Base-by-base conservation (phyloP, 352 stramenopile genomes). In the Pythium scleroteichum region DNA sequence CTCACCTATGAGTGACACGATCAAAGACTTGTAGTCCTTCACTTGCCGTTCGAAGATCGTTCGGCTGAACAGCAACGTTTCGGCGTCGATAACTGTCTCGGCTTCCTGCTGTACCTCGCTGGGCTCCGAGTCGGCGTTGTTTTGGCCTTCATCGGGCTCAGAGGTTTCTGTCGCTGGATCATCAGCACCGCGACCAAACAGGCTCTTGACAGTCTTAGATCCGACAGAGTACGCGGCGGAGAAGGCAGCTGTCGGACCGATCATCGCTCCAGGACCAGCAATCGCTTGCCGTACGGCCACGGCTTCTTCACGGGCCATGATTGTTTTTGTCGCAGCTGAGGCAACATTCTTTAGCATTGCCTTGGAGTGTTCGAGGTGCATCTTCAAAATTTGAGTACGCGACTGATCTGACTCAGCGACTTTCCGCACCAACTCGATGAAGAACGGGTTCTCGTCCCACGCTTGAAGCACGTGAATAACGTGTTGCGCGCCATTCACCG, bases 1-100 rank as follows among this genome's bases (percentile, higher is more conserved):
- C 24, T 53, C 65, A 13, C 73, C 48, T 4, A 90, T 57, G 26
- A 87, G 41, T 6, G 59, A 62, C 22, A 59, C 58, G 3, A 64
- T 63, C 2, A 88, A 57, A 0, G 55, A 50, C 41, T 72, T 81
- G 26, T 86, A 73, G 20, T 87, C 71, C 1, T 42, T 48, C 46
- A 87, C 72, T 50, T 87, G 78, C 9, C 68, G 69, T 63, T 92
- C 82, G 60, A 89, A 92, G 41, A 88, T 86, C n/a, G 79, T 85
- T 59, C 82, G 75, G 41, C 74, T 80, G 59, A 92, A 89, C 4
- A 91, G 53, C 51, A 85, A 51, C 32, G 64, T 61, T 47, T 89
- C 76, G 22, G 75, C 62, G 56, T 86, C 80, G n/a, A 80, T 66
- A 42, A 42, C 57, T 5, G 12, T 3, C 5, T 73, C 60, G 32